A percentile compares a stretch with the other conserved stretches of the same genome.
phyloP scores from a whole-genome alignment of 2,329 filamentous ascomycete genomes.

The Raffaelea arxii region DNA sequence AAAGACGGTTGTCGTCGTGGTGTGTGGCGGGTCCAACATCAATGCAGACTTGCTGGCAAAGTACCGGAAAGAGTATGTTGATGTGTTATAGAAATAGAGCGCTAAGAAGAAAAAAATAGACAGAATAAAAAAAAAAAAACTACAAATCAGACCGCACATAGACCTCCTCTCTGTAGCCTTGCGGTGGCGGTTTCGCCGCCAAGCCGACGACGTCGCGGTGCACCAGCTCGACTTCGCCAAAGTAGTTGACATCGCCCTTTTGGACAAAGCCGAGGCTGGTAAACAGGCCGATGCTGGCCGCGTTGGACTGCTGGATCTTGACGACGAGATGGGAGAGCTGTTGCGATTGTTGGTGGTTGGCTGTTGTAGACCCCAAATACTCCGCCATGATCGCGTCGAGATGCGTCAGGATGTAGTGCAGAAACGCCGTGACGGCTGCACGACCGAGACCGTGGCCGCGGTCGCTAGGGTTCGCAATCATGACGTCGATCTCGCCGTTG shows the following conservation, averaged over 20 bases:
- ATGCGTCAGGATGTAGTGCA: constrained; percentile 55
- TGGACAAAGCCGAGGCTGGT: constrained; percentile 40
- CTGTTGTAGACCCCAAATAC: constrained; percentile 17
- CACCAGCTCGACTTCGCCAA: constrained; percentile 47
- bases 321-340: constrained; percentile 21
- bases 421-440: constrained; percentile 55
- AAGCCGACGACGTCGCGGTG: constrained; percentile 20
- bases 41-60: constrained; percentile 49
- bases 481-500: constrained; percentile 70
- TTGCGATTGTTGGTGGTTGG: not conserved
- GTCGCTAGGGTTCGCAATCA: constrained; percentile 57
- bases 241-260: constrained; percentile 46
- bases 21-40: constrained; percentile 71
- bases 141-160: too few species aligned
- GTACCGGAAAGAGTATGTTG: constrained; percentile 42
- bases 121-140: too few species aligned
- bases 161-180: constrained; percentile 7
- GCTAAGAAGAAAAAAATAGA: too few species aligned
- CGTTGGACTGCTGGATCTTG: constrained; percentile 46
- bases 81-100: too few species aligned
- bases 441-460: constrained; percentile 57
- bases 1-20: constrained; percentile 70
- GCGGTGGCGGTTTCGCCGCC: constrained; percentile 1
- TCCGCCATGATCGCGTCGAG: constrained; percentile 45
- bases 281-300: constrained; percentile 41